Percentiles rank a stretch among this genome's conserved stretches.
Conservation (phyloP, 805 yeast genomes). For the Candida qinlingensis region DNA sequence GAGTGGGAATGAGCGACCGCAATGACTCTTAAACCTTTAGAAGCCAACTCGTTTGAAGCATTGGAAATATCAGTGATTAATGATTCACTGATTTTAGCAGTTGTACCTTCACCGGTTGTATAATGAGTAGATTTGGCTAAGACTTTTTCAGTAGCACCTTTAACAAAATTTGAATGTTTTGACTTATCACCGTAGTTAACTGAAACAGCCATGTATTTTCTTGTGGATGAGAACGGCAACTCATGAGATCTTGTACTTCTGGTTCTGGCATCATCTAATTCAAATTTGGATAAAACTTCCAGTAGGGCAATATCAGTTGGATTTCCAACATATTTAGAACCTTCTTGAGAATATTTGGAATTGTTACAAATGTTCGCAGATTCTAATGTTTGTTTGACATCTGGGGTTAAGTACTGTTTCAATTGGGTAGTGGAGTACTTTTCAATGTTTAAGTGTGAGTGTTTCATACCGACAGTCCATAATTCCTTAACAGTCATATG, state of each 20-base stretch:
- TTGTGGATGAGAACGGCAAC: conserved; percentile 74
- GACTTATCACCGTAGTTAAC: conserved; percentile 53
- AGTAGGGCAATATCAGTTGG: conserved; percentile 92
- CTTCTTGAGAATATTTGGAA: conserved; percentile 62
- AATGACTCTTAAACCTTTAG: conserved; percentile 80
- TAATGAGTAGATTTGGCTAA: conserved; percentile 56
- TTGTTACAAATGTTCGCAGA: conserved; percentile 74
- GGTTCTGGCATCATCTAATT: conserved; percentile 63
- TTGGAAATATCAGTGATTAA: conserved; percentile 41
- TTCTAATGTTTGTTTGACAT: conserved; percentile 51
- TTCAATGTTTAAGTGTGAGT: conserved; percentile 38
- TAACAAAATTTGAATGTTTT: conserved; percentile 59
- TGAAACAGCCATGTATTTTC: conserved; percentile 89
- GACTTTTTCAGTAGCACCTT: conserved; percentile 87
- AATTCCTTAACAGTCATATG: conserved; percentile 84
- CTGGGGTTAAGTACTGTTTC: conserved; percentile 43
- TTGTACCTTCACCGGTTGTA: conserved; percentile 52
- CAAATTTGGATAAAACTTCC: conserved; percentile 67
- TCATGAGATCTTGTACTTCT: conserved; percentile 59
- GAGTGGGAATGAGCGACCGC: conserved; percentile 61
- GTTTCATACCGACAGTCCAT: conserved; percentile 66
- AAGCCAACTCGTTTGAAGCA: conserved; percentile 63
- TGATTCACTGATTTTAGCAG: conserved; percentile 49
- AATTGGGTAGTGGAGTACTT: conserved; percentile 36
- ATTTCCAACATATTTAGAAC: conserved; percentile 75